phyloP scores from a whole-genome alignment of 495 filamentous ascomycete genomes.

The Penicillium daleae region DNA sequence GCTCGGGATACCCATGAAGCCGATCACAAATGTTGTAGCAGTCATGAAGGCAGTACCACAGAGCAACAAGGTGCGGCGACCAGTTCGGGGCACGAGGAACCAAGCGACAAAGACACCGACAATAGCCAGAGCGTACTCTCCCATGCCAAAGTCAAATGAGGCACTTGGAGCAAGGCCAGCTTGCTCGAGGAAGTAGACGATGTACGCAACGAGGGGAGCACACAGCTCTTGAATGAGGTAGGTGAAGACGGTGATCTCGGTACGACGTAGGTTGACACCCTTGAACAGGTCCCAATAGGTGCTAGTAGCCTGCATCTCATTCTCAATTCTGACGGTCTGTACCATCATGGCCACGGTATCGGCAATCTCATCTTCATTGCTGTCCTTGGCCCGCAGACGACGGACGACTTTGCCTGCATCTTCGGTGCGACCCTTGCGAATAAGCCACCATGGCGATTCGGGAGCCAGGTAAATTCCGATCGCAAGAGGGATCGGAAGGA shows the following conservation, averaged over 20 bases:
- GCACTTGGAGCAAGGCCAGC: slow-evolving; percentile 59
- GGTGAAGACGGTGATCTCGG: slow-evolving; percentile 66
- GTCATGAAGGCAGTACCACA: slow-evolving; percentile 61
- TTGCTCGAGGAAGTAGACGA: slow-evolving; percentile 68
- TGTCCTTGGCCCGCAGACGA: slow-evolving; percentile 56
- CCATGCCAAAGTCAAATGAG: slow-evolving; percentile 66
- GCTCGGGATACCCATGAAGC: slow-evolving; percentile 60
- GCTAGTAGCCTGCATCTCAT: slow-evolving; percentile 59
- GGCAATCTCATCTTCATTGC: slow-evolving; percentile 61
- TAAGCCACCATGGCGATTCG: slow-evolving; percentile 76
- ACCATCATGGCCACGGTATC: slow-evolving; percentile 76
- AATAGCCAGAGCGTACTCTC: slow-evolving; percentile 67
- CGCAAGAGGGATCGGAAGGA: slow-evolving; percentile 69
- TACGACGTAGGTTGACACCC: slow-evolving; percentile 66
- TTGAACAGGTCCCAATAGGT: slow-evolving; percentile 69
- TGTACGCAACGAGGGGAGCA: slow-evolving; percentile 71
- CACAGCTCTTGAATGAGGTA: slow-evolving; percentile 74
- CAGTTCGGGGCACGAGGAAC: slow-evolving; percentile 65
- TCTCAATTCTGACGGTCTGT: slow-evolving; percentile 69
- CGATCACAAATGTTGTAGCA: slow-evolving; percentile 63
- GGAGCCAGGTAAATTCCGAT: slow-evolving; percentile 66
- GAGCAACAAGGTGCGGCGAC: slow-evolving; percentile 69
- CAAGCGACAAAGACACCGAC: slow-evolving; percentile 66
- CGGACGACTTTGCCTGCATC: slow-evolving; percentile 62
- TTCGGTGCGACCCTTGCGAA: slow-evolving; percentile 61